Conservation (phyloP, 2,329 filamentous ascomycete species). For the Ophiosphaerella korrae region DNA sequence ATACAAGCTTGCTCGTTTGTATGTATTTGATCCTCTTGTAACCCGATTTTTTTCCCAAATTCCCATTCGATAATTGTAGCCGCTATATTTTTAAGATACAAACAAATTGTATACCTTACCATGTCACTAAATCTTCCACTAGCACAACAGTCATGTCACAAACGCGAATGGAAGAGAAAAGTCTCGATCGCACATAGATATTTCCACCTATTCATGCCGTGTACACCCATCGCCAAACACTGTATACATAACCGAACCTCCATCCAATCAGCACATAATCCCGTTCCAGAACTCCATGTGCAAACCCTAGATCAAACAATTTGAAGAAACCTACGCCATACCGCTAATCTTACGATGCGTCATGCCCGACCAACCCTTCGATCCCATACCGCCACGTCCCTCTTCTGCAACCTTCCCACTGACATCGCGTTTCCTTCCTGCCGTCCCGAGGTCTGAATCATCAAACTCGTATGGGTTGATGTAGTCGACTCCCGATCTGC, state of each 20-base stretch:
- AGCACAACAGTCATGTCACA: too few species aligned
- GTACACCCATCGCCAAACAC: neutral
- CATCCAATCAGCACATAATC: neutral
- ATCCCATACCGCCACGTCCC: conserved; percentile 55
- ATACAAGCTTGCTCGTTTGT: neutral
- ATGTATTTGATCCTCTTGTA: neutral
- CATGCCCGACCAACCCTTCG: conserved; percentile 36
- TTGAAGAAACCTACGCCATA: conserved; percentile 24
- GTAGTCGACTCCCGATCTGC: conserved; percentile 54
- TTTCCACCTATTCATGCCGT: neutral
- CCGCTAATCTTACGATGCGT: conserved; percentile 50
- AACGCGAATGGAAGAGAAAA: neutral
- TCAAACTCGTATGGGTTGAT: conserved; percentile 44
- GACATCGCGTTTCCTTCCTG: conserved; percentile 56
- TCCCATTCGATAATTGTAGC: too few species aligned
- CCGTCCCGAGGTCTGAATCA: conserved; percentile 37
- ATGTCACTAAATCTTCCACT: too few species aligned
- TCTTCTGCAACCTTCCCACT: conserved; percentile 78
- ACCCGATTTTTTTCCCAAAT: too few species aligned
- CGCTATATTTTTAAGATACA: too few species aligned
- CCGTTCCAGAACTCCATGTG: neutral
- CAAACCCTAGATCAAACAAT: neutral
- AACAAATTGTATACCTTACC: too few species aligned
- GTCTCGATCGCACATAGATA: neutral
- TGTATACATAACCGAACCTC: neutral